Base-by-base conservation (phyloP, 345 rosid genomes). In the Sisymbrium irio region DNA sequence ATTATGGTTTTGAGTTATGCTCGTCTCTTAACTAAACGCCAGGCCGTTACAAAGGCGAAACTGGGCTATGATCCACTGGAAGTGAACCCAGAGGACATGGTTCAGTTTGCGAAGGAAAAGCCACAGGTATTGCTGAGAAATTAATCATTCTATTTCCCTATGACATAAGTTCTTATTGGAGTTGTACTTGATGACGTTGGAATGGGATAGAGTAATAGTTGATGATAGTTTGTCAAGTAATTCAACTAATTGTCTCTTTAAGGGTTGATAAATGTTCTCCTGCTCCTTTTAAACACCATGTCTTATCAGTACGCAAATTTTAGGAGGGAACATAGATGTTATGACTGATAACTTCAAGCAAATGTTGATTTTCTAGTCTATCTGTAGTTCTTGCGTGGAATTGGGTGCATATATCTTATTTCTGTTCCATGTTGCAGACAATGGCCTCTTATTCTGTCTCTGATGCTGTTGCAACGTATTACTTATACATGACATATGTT, bases 81-180 rank as follows among this genome's bases (percentile, higher is more conserved):
- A 83, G 98, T 94, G 79, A 89, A 94, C 84, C 98, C 98, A 69
- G 98, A 94, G 79, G 98, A 94, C 81, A 94, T 94, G 98, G 98
- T 94, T 78, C 86, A 81, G 70, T 89, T 89, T 87, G 97, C 98
- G 15, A 89, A 77, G 83, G 98, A 94, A 75, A 87, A 83, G 67
- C 88, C 98, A 79, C 98, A 94, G 97, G 98, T 93, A 82, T 53
- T 63, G 54, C 54, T 71, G 45, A 58, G 60, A 71, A 36, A 36
- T 66, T 46, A 17, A 36, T 51, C 33, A 19, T 42, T 65, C 20
- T 66, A 46, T 80, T 76, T 73, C 25, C 60, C 37, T 50, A 18
- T 47, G 35, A 55, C 27, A 54, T 59, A 15, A 5, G n/a, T 22
- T 25, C 19, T 36, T 32, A 20, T 35, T 51, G 39, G 62, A 41